Evolutionary conservation across 805 yeast genomes (phyloP), one percentile per base, ranked within the genome.

Genomic region (Metschnikowia proteae): DNA sequence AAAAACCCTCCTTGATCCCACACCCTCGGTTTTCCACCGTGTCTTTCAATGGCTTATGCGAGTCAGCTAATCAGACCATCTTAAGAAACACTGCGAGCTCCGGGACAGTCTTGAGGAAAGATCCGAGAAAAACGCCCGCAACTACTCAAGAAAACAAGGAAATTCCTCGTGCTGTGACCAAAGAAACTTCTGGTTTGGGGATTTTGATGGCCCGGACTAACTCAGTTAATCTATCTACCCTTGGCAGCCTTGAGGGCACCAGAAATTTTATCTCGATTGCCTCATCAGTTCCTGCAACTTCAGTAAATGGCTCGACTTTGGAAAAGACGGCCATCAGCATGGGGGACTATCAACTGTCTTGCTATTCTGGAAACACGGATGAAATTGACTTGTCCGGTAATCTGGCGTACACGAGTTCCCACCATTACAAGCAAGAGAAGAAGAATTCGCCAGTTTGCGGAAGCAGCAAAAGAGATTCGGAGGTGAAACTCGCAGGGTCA

Each of bases 1-100:
- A 30, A 45, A 53, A 35, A 6, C 49, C 39, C 23, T 43, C 41
- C 6, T 58, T 68, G 45, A 67, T 71, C 33, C 78, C 78, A 5
- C 73, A 73, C 45, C 76, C 76, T 8, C 57, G 72, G 32, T 73
- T 73, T 47, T 73, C 78, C 0, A 61, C 68, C 33, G 63, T 73
- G 45, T 71, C 78, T 0, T 70, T 73, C 56, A 70, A 71, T 43
- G 75, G 73, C 2, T 56, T 72, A 46, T 49, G 50, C 30, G 47
- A 45, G 13, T 39, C 54, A 17, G 43, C 35, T n/a, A 43, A 42
- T 17, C 28, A 38, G 46, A 48, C 49, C 22, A 48, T 50, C 9
- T 31, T 49, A 38, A 47, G 50, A 29, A 49, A 46, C 39, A 50
- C 53, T 1, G 41, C 46, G 31, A 48, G 57, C 25, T 53, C 54